A percentile compares a stretch with the other conserved stretches of the same genome.
Conservation (phyloP, 306 rosid genomes). For the Ormosia semicastrata region DNA sequence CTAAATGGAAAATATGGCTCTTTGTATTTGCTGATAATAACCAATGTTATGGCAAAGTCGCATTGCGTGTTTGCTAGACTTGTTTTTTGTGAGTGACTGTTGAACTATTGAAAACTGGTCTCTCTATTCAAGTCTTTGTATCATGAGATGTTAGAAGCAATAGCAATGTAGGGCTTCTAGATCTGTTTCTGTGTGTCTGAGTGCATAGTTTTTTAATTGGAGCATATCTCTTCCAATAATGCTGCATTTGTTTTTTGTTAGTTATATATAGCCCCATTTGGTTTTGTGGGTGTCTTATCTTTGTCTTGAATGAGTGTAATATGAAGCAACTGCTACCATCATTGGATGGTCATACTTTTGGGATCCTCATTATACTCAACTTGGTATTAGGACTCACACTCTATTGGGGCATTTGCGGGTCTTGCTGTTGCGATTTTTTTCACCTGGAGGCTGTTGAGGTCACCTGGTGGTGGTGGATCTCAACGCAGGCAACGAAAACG, state of each 20-base stretch:
- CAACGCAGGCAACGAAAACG: constrained; percentile 66
- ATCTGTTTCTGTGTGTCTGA: not conserved
- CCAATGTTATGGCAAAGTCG: not conserved
- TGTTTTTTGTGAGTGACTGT: not conserved
- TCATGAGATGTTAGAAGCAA: not conserved
- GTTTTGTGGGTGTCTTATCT: not conserved
- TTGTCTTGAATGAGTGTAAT: not conserved
- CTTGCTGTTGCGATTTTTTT: constrained; percentile 70
- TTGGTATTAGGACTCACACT: constrained; percentile 58
- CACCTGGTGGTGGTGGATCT: constrained; percentile 53
- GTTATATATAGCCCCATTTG: not conserved
- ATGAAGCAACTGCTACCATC: not conserved
- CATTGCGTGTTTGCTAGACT: not conserved
- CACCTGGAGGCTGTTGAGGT: constrained; percentile 76
- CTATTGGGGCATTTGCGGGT: constrained; percentile 74
- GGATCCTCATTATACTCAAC: not conserved
- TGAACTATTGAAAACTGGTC: not conserved
- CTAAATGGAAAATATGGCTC: not conserved
- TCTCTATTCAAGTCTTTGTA: not conserved
- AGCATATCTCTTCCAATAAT: not conserved
- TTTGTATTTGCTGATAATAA: not conserved
- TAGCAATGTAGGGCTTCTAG: not conserved
- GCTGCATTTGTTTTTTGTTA: not conserved
- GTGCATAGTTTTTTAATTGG: not conserved
- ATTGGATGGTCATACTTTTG: not conserved